phyloP scores from a whole-genome alignment of 805 yeast genomes.

The Myxozyma kluyveri region DNA sequence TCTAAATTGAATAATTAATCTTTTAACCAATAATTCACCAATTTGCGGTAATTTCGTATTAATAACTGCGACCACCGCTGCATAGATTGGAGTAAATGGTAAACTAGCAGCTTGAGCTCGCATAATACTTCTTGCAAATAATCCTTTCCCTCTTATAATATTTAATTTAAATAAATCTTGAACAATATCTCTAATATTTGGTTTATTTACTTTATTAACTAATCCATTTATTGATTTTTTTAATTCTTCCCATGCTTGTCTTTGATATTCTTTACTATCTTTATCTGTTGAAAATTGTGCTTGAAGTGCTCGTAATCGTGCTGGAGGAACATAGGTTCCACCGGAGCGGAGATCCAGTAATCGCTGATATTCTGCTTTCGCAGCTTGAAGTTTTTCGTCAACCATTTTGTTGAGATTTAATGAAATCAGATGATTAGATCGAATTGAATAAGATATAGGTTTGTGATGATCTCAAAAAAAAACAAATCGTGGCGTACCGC shows the following conservation, averaged over 20 bases:
- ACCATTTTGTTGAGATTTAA: too few species aligned
- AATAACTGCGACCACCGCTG: constrained; percentile 57
- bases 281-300: constrained; percentile 37
- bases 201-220: constrained; percentile 46
- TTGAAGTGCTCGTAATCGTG: constrained; percentile 47
- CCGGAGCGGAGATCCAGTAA: constrained; percentile 43
- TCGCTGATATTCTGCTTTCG: constrained; percentile 40
- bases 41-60: constrained; percentile 67
- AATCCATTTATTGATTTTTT: constrained; percentile 49
- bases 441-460: too few species aligned
- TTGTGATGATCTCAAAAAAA: too few species aligned
- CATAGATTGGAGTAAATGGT: constrained; percentile 49
- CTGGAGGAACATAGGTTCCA: constrained; percentile 57
- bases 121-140: constrained; percentile 58
- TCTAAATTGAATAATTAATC: constrained; percentile 60
- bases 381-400: constrained; percentile 1
- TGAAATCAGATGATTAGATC: too few species aligned
- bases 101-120: constrained; percentile 48
- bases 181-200: constrained; percentile 51
- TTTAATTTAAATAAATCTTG: constrained; percentile 56
- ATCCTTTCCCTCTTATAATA: constrained; percentile 58
- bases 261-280: constrained; percentile 48
- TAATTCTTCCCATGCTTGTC: constrained; percentile 55
- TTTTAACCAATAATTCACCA: constrained; percentile 54
- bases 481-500: too few species aligned